phyloP scores from a whole-genome alignment of 1,139 yeast species.

The Yamadazyma friedrichii region DNA sequence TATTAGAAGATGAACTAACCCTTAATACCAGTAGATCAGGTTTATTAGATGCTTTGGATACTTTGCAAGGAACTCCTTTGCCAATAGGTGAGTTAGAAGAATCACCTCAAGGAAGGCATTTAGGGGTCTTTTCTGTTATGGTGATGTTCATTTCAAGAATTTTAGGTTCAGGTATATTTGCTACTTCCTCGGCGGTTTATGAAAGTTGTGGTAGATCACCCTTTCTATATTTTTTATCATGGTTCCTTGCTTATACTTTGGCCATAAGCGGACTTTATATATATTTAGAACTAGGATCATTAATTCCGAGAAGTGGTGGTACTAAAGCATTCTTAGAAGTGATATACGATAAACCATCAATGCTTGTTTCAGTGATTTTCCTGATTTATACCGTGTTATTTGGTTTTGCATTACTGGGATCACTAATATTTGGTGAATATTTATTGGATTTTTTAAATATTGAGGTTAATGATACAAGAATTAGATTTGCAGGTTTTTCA shows the following conservation, averaged over 20 bases:
- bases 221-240: constrained; percentile 54
- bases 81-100: constrained; percentile 38
- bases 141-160: constrained; percentile 64
- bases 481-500: constrained; percentile 43
- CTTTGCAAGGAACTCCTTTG: constrained; percentile 1
- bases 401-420: constrained; percentile 65
- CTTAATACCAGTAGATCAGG: constrained; percentile 6
- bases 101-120: constrained; percentile 72
- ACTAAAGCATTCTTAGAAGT: constrained; percentile 68
- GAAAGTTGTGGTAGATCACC: constrained; percentile 69
- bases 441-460: constrained; percentile 49
- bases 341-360: constrained; percentile 57
- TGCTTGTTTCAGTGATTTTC: constrained; percentile 59
- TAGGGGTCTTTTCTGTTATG: constrained; percentile 66
- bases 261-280: constrained; percentile 68
- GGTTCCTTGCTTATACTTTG: constrained; percentile 60
- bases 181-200: constrained; percentile 66
- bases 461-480: constrained; percentile 34
- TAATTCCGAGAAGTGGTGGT: constrained; percentile 74
- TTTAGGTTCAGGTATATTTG: constrained; percentile 77
- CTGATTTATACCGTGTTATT: constrained; percentile 57
- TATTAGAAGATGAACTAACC: constrained; percentile 1
- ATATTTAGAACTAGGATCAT: constrained; percentile 66
- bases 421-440: constrained; percentile 73
- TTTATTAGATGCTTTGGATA: constrained; percentile 8